Percentiles rank a stretch among this genome's conserved stretches.
phyloP scores from a whole-genome alignment of 768 basidiomycete genomes.

The Amanita pseudoporphyria region DNA sequence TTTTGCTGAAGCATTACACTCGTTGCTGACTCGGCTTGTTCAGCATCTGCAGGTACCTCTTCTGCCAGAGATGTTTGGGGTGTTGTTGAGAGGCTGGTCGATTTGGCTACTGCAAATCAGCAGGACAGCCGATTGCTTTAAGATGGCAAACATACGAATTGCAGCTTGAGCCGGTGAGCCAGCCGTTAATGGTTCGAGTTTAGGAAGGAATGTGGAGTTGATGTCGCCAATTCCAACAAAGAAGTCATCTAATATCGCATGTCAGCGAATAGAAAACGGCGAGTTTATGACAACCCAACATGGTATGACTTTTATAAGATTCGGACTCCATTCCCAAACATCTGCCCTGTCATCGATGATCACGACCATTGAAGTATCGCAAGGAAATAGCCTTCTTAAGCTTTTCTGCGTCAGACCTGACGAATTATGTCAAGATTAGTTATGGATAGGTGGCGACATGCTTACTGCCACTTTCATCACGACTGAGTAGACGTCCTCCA shows the following conservation, averaged over 20 bases:
- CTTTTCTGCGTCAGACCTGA: conserved; percentile 82
- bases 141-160: conserved; percentile 7
- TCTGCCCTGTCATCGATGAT: conserved; percentile 98
- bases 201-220: conserved; percentile 89
- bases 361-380: conserved; percentile 97
- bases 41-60: conserved; percentile 25
- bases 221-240: conserved; percentile 98
- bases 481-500: conserved; percentile 77
- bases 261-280: not conserved
- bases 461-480: conserved; percentile 97
- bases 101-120: not conserved
- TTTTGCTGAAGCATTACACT: conserved; percentile 62
- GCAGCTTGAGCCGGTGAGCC: conserved; percentile 20
- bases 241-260: conserved; percentile 71
- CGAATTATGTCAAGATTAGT: conserved; percentile 7
- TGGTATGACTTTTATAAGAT: conserved; percentile 93
- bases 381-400: conserved; percentile 87
- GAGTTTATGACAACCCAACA: conserved; percentile 41
- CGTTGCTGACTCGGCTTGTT: conserved; percentile 31
- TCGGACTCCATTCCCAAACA: conserved; percentile 97
- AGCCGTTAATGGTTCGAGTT: conserved; percentile 47
- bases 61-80: too few species aligned
- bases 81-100: conserved; percentile 8
- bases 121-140: not conserved
- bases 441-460: conserved; percentile 10